Evolutionary conservation across 441 rosid genomes (phyloP).

Genomic region (Euphorbia corollata): DNA sequence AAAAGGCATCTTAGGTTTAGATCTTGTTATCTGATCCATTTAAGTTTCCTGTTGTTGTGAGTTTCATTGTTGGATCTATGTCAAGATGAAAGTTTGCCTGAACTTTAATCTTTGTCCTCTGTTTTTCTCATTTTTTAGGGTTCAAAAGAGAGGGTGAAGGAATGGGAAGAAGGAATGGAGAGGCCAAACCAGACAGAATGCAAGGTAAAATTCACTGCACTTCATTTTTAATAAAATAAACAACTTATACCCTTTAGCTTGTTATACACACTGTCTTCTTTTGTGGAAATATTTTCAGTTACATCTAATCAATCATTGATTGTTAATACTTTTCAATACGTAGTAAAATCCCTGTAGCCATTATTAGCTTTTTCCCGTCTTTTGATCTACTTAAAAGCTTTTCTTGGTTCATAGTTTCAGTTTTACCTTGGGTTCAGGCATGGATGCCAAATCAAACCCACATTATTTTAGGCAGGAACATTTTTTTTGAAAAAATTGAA

Average conservation of each 20-base stretch:
- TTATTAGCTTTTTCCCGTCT: neutral
- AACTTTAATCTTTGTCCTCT: conserved; percentile 3
- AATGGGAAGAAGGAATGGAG: conserved; percentile 38
- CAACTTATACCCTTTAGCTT: neutral
- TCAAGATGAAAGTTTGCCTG: neutral
- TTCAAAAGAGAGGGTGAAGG: conserved; percentile 45
- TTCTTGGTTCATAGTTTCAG: neutral
- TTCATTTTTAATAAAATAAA: neutral
- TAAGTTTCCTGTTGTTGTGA: neutral
- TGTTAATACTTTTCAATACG: neutral
- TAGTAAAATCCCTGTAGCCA: neutral
- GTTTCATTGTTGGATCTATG: neutral
- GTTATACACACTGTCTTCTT: neutral
- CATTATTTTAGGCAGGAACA: neutral
- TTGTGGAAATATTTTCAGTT: neutral
- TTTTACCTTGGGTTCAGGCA: neutral
- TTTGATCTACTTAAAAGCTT: neutral
- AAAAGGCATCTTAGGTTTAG: neutral
- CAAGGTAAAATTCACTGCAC: conserved; percentile 46
- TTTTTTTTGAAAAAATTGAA: conserved; percentile 8
- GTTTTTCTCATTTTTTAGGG: conserved; percentile 26
- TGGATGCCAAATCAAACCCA: neutral
- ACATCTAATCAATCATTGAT: neutral
- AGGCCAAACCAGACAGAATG: conserved; percentile 53
- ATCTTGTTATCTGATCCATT: neutral